phyloP scores from a whole-genome alignment of 1,284 basidiomycete species.

The Marasmius oreades region DNA sequence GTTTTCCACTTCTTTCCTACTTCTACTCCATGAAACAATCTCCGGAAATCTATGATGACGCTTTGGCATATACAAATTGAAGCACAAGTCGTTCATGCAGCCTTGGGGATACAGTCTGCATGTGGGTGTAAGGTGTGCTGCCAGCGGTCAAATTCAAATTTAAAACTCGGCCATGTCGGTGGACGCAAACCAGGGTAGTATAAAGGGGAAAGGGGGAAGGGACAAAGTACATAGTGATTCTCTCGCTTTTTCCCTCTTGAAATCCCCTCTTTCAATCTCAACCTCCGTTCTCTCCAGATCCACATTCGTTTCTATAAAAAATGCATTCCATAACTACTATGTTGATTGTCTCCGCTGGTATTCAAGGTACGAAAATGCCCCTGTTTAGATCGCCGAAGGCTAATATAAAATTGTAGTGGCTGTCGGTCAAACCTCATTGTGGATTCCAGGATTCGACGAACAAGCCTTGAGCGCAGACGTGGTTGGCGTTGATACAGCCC shows the following conservation, averaged over 20 bases:
- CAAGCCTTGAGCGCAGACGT: conserved; percentile 38
- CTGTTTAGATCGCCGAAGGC: background rate
- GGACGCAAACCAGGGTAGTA: too few relatives aligned
- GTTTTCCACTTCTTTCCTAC: too few relatives aligned
- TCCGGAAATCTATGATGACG: too few relatives aligned
- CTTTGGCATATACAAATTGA: too few relatives aligned
- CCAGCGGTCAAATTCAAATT: too few relatives aligned
- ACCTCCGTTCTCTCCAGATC: background rate
- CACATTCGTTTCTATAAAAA: background rate
- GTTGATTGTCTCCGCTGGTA: background rate
- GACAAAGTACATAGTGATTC: background rate
- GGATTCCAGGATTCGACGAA: conserved; percentile 42
- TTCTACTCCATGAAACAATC: too few relatives aligned
- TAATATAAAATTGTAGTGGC: conserved; percentile 11
- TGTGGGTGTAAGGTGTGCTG: too few relatives aligned
- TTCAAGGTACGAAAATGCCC: background rate
- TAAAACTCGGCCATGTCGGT: too few relatives aligned
- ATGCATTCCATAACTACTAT: background rate
- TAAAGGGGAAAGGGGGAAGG: background rate
- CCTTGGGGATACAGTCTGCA: too few relatives aligned
- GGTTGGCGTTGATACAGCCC: conserved; percentile 31
- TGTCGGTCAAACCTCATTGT: conserved; percentile 31
- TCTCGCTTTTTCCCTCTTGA: background rate
- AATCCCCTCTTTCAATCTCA: background rate
- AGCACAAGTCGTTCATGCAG: too few relatives aligned